Base-by-base conservation (phyloP, 768 basidiomycete genomes). In the Auricularia auricula-judae region DNA sequence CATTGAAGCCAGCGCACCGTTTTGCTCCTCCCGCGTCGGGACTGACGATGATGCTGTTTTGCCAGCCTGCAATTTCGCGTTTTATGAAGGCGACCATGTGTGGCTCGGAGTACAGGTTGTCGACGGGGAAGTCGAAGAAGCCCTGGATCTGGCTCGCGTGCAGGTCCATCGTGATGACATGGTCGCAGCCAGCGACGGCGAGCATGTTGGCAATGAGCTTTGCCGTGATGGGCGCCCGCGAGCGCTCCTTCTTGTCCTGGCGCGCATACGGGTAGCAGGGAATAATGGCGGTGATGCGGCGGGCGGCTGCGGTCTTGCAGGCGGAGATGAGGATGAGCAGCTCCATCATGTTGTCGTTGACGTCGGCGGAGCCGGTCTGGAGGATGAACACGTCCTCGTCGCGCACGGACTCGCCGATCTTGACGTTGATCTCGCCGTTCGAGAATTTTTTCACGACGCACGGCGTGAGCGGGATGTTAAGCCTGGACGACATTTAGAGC, bases 311-410 rank as follows among this genome's bases (percentile, higher is more conserved):
- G 3, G 92, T 97, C 76, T 92, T 96, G 82, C 96, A 98, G 1
- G 96, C 95, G 64, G 96, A 98, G 71, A 97, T 93, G 78, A 99
- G 87, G 73, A 99, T 92, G 74, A 98, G 89, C 67, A 99, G 91
- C 74, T 99, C 97, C 93, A 99, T 96, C 68, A 98, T 80, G 75
- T 93, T 88, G 77, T 97, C 95, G 75, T 97, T 96, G 73, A 93
- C 93, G 71, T 94, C 93, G 74, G 80, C 78, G 76, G 85, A 90
- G 36, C 89, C 88, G 14, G 91, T 88, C 78, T 99, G 97, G 74
- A 99, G 84, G 80, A 99, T 97, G 81, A 98, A 99, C 34, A 98
- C 93, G 75, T 99, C 97, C 77, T 94, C 94, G 76, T 98, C 96
- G 58, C 97, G 88, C 56, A 99, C 88, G 64, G 91, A 94, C 78